These are phyloP conservation scores for Wickerhamiella hasegawae DNA, from an alignment of 805 yeast genomes.

Conservation along the genomic window DNA sequence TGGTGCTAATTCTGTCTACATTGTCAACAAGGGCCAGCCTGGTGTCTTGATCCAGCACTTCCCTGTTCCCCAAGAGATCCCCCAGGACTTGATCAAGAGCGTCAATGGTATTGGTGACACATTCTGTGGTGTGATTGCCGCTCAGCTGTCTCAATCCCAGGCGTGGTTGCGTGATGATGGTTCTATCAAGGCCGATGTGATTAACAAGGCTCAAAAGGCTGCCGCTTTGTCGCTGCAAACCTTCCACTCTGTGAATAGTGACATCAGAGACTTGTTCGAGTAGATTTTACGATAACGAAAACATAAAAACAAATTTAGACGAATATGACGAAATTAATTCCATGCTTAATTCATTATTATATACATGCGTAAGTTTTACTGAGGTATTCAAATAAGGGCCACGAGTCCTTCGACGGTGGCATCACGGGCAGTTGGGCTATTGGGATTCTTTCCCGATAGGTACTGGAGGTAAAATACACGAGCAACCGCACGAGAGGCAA, in stretches of 20 bases:
- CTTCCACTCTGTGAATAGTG: constrained; percentile 18
- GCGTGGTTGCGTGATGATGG: constrained; percentile 23
- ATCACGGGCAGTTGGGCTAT: constrained; percentile 34
- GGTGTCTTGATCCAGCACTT: constrained; percentile 55
- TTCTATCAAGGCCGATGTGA: constrained; percentile 14
- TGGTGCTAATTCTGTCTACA: constrained; percentile 12
- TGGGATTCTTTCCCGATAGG: constrained; percentile 50
- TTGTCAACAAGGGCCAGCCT: constrained; percentile 14
- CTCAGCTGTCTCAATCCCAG: constrained; percentile 23
- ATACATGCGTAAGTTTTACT: constrained; percentile 1
- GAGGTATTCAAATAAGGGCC: constrained; percentile 1
- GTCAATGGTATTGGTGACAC: constrained; percentile 90
- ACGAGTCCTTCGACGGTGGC: constrained; percentile 8
- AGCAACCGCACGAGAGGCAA: constrained; percentile 45
- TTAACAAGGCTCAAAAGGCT: constrained; percentile 23
- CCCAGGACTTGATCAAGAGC: constrained; percentile 31
- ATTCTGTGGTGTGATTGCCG: constrained; percentile 45
- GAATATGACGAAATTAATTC: background rate
- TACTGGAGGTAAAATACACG: constrained; percentile 62
- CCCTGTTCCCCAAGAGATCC: constrained; percentile 24
- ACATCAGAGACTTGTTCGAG: constrained; percentile 6
- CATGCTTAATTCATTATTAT: background rate
- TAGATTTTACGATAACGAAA: background rate
- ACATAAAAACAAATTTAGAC: background rate
- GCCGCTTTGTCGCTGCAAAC: constrained; percentile 23